A percentile compares a stretch with the other conserved stretches of the same genome.
These are phyloP conservation scores for Chenopodium formosanum DNA, from an alignment of 148 eudicot genomes.

Conservation along the genomic window DNA sequence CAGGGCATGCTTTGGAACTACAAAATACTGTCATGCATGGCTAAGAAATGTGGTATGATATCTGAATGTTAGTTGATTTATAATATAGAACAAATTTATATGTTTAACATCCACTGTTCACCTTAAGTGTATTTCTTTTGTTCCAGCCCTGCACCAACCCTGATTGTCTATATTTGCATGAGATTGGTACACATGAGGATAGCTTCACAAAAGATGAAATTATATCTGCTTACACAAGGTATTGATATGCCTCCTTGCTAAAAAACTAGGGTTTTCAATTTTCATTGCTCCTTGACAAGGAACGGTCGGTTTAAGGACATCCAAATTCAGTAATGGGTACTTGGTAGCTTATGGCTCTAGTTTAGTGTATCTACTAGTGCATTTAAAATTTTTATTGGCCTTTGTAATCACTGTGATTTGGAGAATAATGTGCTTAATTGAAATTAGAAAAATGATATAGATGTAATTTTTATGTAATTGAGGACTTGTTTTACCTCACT, in stretches of 20 bases:
- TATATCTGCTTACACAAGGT: slow-evolving; percentile 89
- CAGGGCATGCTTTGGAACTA: slow-evolving; percentile 99
- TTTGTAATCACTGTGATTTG: background rate
- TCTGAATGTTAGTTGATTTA: slow-evolving; percentile 4
- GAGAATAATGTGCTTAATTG: background rate
- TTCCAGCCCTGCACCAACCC: slow-evolving; percentile 91
- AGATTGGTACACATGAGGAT: slow-evolving; percentile 85
- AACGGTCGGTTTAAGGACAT: background rate
- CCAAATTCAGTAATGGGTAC: background rate
- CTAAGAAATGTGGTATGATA: slow-evolving; percentile 75
- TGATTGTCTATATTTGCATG: slow-evolving; percentile 96
- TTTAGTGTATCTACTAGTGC: background rate
- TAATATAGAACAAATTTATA: background rate
- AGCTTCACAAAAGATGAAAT: slow-evolving; percentile 93
- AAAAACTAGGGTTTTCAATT: background rate
- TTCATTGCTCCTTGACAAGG: background rate
- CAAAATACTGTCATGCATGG: slow-evolving; percentile 98
- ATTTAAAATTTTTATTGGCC: too few relatives aligned
- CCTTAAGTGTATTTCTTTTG: slow-evolving; percentile 14
- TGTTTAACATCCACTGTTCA: background rate
- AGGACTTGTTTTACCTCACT: background rate
- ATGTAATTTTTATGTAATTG: background rate
- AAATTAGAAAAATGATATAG: background rate
- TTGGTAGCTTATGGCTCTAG: background rate
- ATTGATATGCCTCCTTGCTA: slow-evolving; percentile 18